Evolutionary conservation across 495 filamentous ascomycete species (phyloP), one percentile per base, ranked within the genome.

Genomic region (Penicillium nucicola): DNA sequence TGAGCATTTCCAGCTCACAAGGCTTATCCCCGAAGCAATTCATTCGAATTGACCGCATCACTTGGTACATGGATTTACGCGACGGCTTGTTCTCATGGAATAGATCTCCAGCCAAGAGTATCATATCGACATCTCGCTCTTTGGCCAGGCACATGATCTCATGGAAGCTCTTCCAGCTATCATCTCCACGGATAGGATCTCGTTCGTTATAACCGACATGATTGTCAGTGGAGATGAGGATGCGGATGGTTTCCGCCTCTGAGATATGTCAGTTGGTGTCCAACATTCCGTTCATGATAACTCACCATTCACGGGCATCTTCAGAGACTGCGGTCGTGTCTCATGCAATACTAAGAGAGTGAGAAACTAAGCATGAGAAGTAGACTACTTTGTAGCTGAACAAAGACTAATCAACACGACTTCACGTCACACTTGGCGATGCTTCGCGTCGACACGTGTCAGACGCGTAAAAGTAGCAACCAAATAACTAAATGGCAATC

Each of bases 1-100:
- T 95, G 40, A 99, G 78, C 69, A 97, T 87, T 69, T 99, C 89
- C 37, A 99, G 76, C 74, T 97, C 89, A 68, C 93, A 97, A 0
- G 93, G 93, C 53, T 92, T 96, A 63, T 92, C 88, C 18, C 93
- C 93, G 14, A 92, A 84, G 58, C 95, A 97, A 68, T 95, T 92
- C 81, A 90, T 86, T 15, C 93, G 83, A 23, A 99, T 77, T 0
- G 87, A 90, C 35, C 90, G 83, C 89, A 97, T 97, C 44, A 97
- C 93, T 54, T 97, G 87, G 64, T 95, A 97, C 87, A 99, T 90
- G 30, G 90, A 80, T 60, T 96, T 95, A 37, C 95, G 80, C n/a
- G 89, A 95, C 5, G 93, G 93, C 63, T 95, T 96, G 60, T 99
- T 99, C 54, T 99, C 93, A 65, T 99, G 93, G 69, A 99, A 99